phyloP scores from a whole-genome alignment of 257 asterid genomes.

The Solanum virginianum region DNA sequence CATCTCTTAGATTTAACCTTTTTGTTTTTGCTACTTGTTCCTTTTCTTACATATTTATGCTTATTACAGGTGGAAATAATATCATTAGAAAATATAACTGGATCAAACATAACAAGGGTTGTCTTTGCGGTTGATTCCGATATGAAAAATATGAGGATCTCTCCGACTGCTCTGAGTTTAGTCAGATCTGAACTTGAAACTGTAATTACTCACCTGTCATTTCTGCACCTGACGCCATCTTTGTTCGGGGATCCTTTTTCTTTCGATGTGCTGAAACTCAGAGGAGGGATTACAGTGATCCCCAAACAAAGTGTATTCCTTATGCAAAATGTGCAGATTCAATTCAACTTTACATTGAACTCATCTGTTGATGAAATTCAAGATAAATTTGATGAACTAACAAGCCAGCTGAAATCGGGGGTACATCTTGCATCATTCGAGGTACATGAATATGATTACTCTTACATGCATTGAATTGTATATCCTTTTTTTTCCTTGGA shows the following conservation, averaged over 20 bases:
- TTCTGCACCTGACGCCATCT: conserved; percentile 45
- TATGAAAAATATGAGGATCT: conserved; percentile 1
- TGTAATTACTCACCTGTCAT: conserved; percentile 23
- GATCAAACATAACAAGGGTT: conserved; percentile 51
- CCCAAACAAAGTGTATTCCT: conserved; percentile 82
- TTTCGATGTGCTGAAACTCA: conserved; percentile 73
- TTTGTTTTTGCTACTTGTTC: background rate
- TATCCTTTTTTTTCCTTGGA: background rate
- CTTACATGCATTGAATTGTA: background rate
- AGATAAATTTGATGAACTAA: conserved; percentile 51
- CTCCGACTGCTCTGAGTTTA: conserved; percentile 38
- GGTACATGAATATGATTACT: conserved; percentile 28
- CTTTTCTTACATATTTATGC: conserved; percentile 1
- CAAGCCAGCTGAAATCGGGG: conserved; percentile 64
- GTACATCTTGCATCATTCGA: conserved; percentile 65
- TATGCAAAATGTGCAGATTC: conserved; percentile 59
- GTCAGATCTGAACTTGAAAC: conserved; percentile 29
- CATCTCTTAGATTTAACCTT: background rate
- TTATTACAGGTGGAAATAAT: conserved; percentile 51
- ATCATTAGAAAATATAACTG: conserved; percentile 23
- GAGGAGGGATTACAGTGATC: conserved; percentile 76
- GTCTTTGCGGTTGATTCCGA: conserved; percentile 64
- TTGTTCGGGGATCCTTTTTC: conserved; percentile 71
- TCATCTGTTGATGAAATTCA: conserved; percentile 63
- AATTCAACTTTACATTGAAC: conserved; percentile 90